These are phyloP conservation scores for Suillus cothurnatus DNA, from an alignment of 768 basidiomycete genomes.

Conservation along the genomic window DNA sequence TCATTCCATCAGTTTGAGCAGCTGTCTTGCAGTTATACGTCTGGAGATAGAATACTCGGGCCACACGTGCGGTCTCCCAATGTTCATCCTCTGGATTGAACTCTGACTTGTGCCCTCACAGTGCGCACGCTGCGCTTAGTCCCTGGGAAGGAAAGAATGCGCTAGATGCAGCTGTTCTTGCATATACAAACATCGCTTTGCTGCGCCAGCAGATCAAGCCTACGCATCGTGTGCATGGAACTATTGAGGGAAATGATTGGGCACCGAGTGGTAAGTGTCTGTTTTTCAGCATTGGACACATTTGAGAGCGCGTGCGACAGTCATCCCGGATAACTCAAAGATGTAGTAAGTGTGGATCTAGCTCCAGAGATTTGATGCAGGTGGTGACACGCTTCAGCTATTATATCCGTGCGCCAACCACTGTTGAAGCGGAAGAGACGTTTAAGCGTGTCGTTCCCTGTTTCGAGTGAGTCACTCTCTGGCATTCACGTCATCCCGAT, in stretches of 20 bases:
- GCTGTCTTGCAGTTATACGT: constrained; percentile 63
- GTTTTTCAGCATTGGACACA: not conserved
- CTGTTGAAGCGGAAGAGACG: constrained; percentile 59
- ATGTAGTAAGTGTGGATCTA: constrained; percentile 50
- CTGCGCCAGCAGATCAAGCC: constrained; percentile 83
- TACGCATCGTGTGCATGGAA: constrained; percentile 76
- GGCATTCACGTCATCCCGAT: not conserved
- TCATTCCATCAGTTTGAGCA: constrained; percentile 63
- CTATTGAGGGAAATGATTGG: constrained; percentile 78
- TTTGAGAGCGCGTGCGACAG: constrained; percentile 37
- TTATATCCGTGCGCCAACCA: constrained; percentile 72
- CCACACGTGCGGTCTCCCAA: constrained; percentile 55
- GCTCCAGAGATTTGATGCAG: not conserved
- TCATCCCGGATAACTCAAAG: constrained; percentile 82
- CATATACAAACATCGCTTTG: constrained; percentile 77
- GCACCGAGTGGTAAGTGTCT: constrained; percentile 60
- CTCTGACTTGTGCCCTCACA: constrained; percentile 25
- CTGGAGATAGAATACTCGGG: constrained; percentile 68
- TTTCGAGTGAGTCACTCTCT: constrained; percentile 55
- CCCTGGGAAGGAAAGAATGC: constrained; percentile 89
- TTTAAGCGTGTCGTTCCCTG: constrained; percentile 66
- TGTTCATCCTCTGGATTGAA: not conserved
- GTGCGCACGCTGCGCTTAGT: constrained; percentile 76
- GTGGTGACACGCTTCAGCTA: constrained; percentile 43
- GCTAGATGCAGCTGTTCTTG: constrained; percentile 84